A percentile compares a stretch with the other conserved stretches of the same genome.
Conservation (phyloP, 768 basidiomycete genomes). For the Pleurotus giganteus region DNA sequence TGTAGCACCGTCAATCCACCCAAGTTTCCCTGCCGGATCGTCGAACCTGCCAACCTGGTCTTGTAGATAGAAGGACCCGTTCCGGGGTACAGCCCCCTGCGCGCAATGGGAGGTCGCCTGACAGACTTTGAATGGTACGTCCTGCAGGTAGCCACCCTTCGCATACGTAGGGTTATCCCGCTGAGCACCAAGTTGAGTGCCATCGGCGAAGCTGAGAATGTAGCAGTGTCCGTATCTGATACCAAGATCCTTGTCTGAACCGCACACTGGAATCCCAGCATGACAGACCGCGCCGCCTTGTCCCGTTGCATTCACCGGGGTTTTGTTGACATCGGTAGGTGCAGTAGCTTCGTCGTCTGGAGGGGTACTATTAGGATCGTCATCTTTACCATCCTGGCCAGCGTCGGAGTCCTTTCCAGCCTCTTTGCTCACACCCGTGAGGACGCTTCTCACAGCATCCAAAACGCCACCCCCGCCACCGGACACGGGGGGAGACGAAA, state of each 20-base stretch:
- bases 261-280: neutral
- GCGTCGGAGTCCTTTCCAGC: neutral
- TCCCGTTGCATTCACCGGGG: neutral
- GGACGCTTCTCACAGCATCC: neutral
- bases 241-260: neutral
- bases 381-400: neutral
- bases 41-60: slow-evolving; percentile 1
- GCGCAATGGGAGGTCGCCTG: neutral
- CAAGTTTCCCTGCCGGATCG: neutral
- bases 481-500: neutral
- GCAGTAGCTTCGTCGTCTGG: neutral
- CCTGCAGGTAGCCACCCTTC: neutral
- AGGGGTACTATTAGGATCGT: neutral
- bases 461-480: neutral
- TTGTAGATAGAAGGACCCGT: neutral
- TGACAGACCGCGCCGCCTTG: neutral
- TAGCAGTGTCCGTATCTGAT: slow-evolving; percentile 1
- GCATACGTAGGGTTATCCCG: slow-evolving; percentile 2
- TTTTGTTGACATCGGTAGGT: neutral
- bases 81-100: neutral
- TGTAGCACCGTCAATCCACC: neutral
- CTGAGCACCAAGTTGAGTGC: neutral
- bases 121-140: neutral
- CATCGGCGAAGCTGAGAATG: neutral
- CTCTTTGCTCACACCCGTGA: neutral